Conservation (phyloP, 1,284 basidiomycete genomes). For the Earliella scabrosa region DNA sequence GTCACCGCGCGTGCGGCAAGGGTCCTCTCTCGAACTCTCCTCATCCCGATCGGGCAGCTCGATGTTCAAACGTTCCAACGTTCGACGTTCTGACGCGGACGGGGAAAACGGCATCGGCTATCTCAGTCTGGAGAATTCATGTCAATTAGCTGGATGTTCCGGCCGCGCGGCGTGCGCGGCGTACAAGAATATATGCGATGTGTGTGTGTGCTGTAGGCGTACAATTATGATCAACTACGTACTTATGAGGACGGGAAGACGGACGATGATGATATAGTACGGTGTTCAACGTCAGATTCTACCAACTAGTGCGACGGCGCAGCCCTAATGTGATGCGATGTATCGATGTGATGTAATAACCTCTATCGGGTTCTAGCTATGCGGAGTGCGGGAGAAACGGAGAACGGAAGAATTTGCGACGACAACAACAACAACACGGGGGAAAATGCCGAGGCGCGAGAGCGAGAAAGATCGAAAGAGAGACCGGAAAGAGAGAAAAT, state of each 20-base stretch:
- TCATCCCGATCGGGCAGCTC: too few species aligned
- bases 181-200: conserved; percentile 18
- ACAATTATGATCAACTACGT: conserved; percentile 19
- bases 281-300: conserved; percentile 19
- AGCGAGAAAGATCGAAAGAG: not conserved
- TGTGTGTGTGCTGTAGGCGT: conserved; percentile 16
- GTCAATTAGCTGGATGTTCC: conserved; percentile 1
- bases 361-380: conserved; percentile 25
- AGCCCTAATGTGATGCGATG: conserved; percentile 7
- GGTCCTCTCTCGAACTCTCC: too few species aligned
- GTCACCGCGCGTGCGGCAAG: too few species aligned
- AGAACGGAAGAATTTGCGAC: conserved; percentile 18
- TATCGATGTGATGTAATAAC: conserved; percentile 21
- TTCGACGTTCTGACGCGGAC: too few species aligned
- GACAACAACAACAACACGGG: not conserved
- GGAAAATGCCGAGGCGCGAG: conserved; percentile 2
- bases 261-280: conserved; percentile 19
- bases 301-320: too few species aligned
- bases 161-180: conserved; percentile 8
- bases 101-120: too few species aligned
- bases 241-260: conserved; percentile 14
- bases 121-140: too few species aligned
- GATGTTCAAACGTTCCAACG: too few species aligned
- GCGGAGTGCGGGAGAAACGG: conserved; percentile 16
- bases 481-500: not conserved